These are phyloP conservation scores for Exserohilum turcica DNA, from an alignment of 2,329 filamentous ascomycete species.

Conservation along the genomic window DNA sequence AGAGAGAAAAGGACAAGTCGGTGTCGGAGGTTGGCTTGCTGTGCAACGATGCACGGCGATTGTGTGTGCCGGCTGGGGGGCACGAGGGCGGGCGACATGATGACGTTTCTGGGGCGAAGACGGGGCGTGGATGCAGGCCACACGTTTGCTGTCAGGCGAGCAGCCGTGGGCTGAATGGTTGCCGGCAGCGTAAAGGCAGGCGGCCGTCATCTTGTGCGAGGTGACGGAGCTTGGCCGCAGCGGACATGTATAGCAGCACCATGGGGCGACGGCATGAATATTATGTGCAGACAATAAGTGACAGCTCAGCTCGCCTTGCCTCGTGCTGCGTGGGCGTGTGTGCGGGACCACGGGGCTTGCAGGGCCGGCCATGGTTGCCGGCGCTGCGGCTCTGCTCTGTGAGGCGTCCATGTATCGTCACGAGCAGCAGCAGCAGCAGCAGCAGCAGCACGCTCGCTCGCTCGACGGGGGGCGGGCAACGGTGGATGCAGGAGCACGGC, in stretches of 20 bases:
- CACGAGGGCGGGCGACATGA: conserved; percentile 31
- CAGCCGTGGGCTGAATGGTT: conserved; percentile 11
- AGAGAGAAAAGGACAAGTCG: conserved; percentile 15
- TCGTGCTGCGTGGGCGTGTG: neutral
- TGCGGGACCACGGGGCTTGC: conserved; percentile 4
- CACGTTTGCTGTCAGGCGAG: conserved; percentile 18
- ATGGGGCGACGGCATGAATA: conserved; percentile 25
- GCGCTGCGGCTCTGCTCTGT: conserved; percentile 15
- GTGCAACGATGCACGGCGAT: conserved; percentile 32
- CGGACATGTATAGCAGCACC: conserved; percentile 16
- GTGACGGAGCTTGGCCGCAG: neutral
- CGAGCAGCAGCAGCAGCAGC: conserved; percentile 6
- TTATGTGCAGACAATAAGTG: conserved; percentile 37
- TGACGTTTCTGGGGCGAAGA: conserved; percentile 26
- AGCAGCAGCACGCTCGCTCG: conserved; percentile 1
- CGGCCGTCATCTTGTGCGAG: conserved; percentile 8
- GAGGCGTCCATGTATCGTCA: conserved; percentile 34
- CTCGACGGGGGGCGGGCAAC: conserved; percentile 16
- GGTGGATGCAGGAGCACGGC: conserved; percentile 36
- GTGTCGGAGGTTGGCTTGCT: conserved; percentile 25
- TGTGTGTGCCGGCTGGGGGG: conserved; percentile 23
- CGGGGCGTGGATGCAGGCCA: conserved; percentile 15
- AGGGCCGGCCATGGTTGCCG: neutral
- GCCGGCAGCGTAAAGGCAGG: conserved; percentile 11
- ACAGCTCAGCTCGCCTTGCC: conserved; percentile 20